These are phyloP conservation scores for Kokia cookei DNA, from an alignment of 441 rosid species.

Conservation along the genomic window DNA sequence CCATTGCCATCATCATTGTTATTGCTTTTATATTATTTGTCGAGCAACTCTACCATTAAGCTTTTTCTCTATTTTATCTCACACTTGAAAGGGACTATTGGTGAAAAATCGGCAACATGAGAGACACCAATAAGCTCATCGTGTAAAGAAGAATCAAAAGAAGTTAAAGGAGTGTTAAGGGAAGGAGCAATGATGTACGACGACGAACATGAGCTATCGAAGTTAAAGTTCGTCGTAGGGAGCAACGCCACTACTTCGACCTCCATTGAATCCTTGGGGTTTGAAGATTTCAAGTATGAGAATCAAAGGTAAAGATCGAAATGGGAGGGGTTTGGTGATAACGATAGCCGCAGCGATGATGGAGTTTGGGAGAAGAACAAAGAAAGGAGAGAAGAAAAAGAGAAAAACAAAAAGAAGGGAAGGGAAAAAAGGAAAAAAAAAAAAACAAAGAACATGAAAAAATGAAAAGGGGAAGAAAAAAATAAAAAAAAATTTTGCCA, in stretches of 20 bases:
- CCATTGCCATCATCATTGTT: no score
- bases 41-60: background rate
- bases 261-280: conserved; percentile 25
- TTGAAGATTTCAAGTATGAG: no score
- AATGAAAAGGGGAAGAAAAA: no score
- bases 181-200: conserved; percentile 83
- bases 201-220: conserved; percentile 66
- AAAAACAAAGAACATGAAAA: no score
- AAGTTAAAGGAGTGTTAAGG: conserved; percentile 67
- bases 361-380: no score
- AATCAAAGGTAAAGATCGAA: conserved; percentile 5
- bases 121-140: conserved; percentile 6
- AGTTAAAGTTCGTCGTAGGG: conserved; percentile 46
- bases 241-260: conserved; percentile 31
- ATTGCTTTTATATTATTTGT: no score
- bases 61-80: conserved; percentile 31
- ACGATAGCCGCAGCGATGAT: no score
- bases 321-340: background rate
- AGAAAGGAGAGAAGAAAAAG: no score
- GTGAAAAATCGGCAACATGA: conserved; percentile 10
- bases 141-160: conserved; percentile 22
- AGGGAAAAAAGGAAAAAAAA: no score
- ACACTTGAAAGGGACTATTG: conserved; percentile 33
- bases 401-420: no score
- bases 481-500: no score